Percentiles rank a stretch among this genome's conserved stretches.
Conservation (phyloP, 345 rosid genomes). For the Citrus medica region DNA sequence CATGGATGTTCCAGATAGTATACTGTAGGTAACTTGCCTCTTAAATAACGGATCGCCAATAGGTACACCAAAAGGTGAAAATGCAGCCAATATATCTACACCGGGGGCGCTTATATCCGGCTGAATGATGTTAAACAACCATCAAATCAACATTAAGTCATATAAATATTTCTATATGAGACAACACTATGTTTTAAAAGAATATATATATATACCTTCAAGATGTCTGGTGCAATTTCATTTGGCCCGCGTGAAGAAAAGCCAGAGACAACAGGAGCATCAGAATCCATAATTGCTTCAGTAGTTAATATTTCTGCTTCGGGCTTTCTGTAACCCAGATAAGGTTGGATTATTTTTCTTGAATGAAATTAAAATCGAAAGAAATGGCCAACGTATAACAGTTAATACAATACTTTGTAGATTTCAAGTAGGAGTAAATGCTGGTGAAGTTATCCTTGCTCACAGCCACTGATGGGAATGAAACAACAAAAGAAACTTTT, state of each 20-base stretch:
- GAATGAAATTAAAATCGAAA: not conserved
- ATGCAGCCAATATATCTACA: slow-evolving; percentile 40
- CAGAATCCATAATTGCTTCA: slow-evolving; percentile 17
- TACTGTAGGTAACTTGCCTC: slow-evolving; percentile 21
- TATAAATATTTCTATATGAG: not conserved
- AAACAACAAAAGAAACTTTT: not conserved
- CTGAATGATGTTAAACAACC: slow-evolving; percentile 19
- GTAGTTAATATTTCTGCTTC: slow-evolving; percentile 25
- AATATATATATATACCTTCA: slow-evolving; percentile 3
- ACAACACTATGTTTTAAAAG: too few species aligned
- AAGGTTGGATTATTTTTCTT: not conserved
- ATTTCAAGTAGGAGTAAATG: slow-evolving; percentile 26
- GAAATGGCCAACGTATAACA: not conserved
- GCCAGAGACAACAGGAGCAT: slow-evolving; percentile 29
- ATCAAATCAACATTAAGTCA: not conserved
- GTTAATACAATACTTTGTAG: slow-evolving; percentile 11
- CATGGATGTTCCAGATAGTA: slow-evolving; percentile 54
- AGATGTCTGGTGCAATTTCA: slow-evolving; percentile 14
- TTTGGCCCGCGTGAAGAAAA: slow-evolving; percentile 49
- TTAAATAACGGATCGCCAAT: not conserved
- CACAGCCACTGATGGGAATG: slow-evolving; percentile 28
- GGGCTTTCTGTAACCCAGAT: not conserved
- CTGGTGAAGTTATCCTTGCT: not conserved
- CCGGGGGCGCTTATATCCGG: slow-evolving; percentile 52
- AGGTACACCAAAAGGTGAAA: slow-evolving; percentile 19